Conservation (phyloP, 768 basidiomycete genomes). For the Termitomyces titanicus region DNA sequence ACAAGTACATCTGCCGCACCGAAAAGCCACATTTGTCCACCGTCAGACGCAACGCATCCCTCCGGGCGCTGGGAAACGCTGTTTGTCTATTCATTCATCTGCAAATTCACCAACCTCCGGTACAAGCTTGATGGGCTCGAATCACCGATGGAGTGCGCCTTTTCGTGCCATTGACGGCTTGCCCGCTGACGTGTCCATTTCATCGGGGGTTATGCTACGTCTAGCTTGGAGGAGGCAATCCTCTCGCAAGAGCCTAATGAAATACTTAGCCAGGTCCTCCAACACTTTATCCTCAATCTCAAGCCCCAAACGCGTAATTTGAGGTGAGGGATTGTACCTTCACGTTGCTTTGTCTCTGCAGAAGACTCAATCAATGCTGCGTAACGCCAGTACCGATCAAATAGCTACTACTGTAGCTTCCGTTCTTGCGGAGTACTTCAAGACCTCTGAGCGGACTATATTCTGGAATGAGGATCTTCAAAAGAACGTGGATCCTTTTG, state of each 20-base stretch:
- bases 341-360: slow-evolving; percentile 24
- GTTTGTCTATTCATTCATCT: slow-evolving; percentile 84
- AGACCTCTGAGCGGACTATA: slow-evolving; percentile 66
- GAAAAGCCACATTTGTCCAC: slow-evolving; percentile 50
- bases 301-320: slow-evolving; percentile 88
- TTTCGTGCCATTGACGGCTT: slow-evolving; percentile 14
- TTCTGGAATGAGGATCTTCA: slow-evolving; percentile 75
- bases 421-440: slow-evolving; percentile 71
- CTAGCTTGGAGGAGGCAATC: slow-evolving; percentile 77
- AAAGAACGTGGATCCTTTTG: slow-evolving; percentile 73
- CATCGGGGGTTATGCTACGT: slow-evolving; percentile 27
- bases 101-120: slow-evolving; percentile 74
- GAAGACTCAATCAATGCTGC: slow-evolving; percentile 30
- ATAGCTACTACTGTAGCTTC: slow-evolving; percentile 72
- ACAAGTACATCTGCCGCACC: slow-evolving; percentile 33
- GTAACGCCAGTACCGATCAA: slow-evolving; percentile 63
- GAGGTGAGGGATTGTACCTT: slow-evolving; percentile 55
- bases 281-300: slow-evolving; percentile 76
- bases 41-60: slow-evolving; percentile 69
- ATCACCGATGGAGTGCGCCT: slow-evolving; percentile 78
- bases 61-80: slow-evolving; percentile 83
- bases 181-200: slow-evolving; percentile 19
- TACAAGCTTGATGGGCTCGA: slow-evolving; percentile 77
- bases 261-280: slow-evolving; percentile 69
- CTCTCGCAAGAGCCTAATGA: slow-evolving; percentile 68